A percentile compares a stretch with the other conserved stretches of the same genome.
Conservation (phyloP, 192 early-diverging fungal genomes). For the Funneliformis geosporum region DNA sequence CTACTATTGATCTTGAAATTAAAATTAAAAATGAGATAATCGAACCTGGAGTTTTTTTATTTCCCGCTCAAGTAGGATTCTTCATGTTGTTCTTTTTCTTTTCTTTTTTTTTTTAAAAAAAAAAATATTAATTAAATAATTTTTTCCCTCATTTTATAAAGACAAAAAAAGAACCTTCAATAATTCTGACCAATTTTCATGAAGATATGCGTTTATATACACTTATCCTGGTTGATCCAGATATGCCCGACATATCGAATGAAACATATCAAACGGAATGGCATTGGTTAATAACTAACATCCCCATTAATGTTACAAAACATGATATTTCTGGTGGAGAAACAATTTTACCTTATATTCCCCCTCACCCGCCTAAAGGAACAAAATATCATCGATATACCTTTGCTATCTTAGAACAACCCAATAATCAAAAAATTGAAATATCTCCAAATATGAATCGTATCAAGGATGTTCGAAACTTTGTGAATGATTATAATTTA, state of each 20-base stretch:
- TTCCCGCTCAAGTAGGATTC: slow-evolving; percentile 37
- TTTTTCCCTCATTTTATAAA: slow-evolving; percentile 46
- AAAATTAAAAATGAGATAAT: slow-evolving; percentile 41
- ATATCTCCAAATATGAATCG: slow-evolving; percentile 32
- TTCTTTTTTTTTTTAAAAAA: slow-evolving; percentile 34
- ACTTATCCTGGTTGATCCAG: slow-evolving; percentile 68
- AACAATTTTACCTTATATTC: slow-evolving; percentile 57
- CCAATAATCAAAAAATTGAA: slow-evolving; percentile 55
- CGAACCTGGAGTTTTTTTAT: slow-evolving; percentile 46
- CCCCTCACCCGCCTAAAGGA: slow-evolving; percentile 78
- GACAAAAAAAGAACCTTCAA: slow-evolving; percentile 54
- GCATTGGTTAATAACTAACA: slow-evolving; percentile 72
- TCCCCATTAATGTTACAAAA: slow-evolving; percentile 61
- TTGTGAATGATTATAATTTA: slow-evolving; percentile 47
- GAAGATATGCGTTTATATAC: slow-evolving; percentile 70
- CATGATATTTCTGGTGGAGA: slow-evolving; percentile 45
- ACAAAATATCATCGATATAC: slow-evolving; percentile 77
- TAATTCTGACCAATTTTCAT: slow-evolving; percentile 64
- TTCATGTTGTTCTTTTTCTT: background rate
- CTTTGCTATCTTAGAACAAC: slow-evolving; percentile 64
- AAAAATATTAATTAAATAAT: background rate
- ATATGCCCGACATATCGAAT: slow-evolving; percentile 61
- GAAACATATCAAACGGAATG: slow-evolving; percentile 69
- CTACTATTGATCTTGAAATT: slow-evolving; percentile 47
- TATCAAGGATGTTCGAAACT: slow-evolving; percentile 38